A percentile compares a stretch with the other conserved stretches of the same genome.
Evolutionary conservation across 2,329 filamentous ascomycete genomes (phyloP).

Genomic region (Cladosporium sp.): DNA sequence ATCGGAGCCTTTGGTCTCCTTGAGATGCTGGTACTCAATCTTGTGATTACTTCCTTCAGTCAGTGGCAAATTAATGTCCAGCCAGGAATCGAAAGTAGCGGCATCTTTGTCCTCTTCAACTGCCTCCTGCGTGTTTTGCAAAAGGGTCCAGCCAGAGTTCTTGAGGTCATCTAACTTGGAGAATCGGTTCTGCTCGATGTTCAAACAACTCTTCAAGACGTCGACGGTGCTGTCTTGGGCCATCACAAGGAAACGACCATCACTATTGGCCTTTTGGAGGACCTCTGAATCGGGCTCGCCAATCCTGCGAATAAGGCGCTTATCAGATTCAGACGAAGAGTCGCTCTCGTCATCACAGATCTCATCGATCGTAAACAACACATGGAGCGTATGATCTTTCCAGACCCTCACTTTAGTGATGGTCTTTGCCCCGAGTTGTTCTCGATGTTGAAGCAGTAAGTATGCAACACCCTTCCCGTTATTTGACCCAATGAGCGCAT

Average conservation of each 20-base stretch:
- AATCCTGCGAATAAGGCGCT: background rate
- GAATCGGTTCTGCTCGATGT: slow-evolving; percentile 7
- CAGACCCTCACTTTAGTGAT: slow-evolving; percentile 11
- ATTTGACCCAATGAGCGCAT: slow-evolving; percentile 17
- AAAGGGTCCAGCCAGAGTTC: slow-evolving; percentile 4
- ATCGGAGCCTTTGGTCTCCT: background rate
- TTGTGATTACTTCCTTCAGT: background rate
- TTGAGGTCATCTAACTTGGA: background rate
- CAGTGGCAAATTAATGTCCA: slow-evolving; percentile 2
- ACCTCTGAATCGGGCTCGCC: background rate
- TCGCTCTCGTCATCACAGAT: background rate
- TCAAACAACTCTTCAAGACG: background rate
- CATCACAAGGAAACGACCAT: background rate
- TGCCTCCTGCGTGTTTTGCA: background rate
- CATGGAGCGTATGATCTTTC: slow-evolving; percentile 8
- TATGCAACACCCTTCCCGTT: slow-evolving; percentile 14
- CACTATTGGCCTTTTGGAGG: background rate
- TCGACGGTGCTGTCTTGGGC: background rate
- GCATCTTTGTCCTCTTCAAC: background rate
- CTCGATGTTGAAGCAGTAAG: slow-evolving; percentile 16
- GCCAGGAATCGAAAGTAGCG: slow-evolving; percentile 6
- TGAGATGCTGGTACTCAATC: slow-evolving; percentile 3
- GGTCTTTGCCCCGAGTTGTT: slow-evolving; percentile 14
- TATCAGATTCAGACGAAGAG: background rate
- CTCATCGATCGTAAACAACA: slow-evolving; percentile 1